Evolutionary conservation across 495 filamentous ascomycete species (phyloP), one percentile per base, ranked within the genome.

Genomic region (Penicillium simplicissimum): DNA sequence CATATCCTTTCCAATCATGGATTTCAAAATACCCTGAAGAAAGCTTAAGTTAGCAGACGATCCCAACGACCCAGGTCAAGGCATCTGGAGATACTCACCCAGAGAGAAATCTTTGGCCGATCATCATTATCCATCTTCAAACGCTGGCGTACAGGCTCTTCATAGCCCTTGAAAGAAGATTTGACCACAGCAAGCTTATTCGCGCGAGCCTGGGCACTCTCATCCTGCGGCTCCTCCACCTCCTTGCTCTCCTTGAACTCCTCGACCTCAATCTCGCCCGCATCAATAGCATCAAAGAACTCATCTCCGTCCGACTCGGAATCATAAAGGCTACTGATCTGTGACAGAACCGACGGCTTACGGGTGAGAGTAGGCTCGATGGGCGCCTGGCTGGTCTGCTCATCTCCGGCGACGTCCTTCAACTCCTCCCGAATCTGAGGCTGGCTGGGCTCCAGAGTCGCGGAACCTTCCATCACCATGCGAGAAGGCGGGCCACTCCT

Each of bases 1-100:
- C 95, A 98, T 98, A 71, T 98, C 95, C 73, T 98, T 98, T 58
- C 95, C 95, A 68, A 98, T 96, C 95, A 98, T 98, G 42, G 95
- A 98, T 80, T 98, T 98, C 52, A 98, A 76, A 62, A 98, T 97
- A 59, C 89, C 88, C 94, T 98, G 36, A 55, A n/a, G 11, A 52
- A 56, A 21, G 17, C 77, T 76, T 11, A 52, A 52, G 28, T 59
- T 19, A 62, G 25, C 45, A 57, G 54, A 14, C 52, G 38, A 10
- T 38, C 9, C 2, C 8, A n/a, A 42, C 9, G 1, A 47, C 3
- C 11, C 51, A 23, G 17, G 45, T n/a, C 17, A 36, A 11, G n/a
- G 4, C 8, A 10, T n/a, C 4, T 4, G 40, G 17, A 8, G 37
- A 48, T 35, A 78, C 88, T 73, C 85, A 96, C 94, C 95, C 95